Conservation (phyloP, 768 basidiomycete genomes). For the Saitozyma sp. region DNA sequence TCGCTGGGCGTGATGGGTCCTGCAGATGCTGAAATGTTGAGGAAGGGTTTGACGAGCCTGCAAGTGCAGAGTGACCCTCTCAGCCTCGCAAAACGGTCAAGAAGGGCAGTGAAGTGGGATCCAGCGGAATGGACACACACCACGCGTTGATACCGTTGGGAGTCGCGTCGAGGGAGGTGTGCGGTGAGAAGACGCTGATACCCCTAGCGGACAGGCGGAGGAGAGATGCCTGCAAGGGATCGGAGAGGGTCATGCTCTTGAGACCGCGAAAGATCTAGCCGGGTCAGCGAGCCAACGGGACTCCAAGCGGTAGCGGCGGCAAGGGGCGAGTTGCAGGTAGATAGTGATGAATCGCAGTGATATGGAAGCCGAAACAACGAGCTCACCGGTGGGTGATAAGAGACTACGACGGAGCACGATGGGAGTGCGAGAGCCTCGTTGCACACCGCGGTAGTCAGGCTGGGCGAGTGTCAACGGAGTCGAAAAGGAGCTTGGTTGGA, state of each 20-base stretch:
- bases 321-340: neutral
- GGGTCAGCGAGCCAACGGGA: slow-evolving; percentile 1
- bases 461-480: slow-evolving; percentile 22
- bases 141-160: slow-evolving; percentile 87
- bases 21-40: slow-evolving; percentile 10
- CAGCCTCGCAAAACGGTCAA: neutral
- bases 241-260: slow-evolving; percentile 74
- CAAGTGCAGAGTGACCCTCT: neutral
- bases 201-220: slow-evolving; percentile 77
- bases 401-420: slow-evolving; percentile 40
- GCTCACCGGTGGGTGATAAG: slow-evolving; percentile 57
- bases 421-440: slow-evolving; percentile 47
- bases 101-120: neutral
- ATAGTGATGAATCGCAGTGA: neutral
- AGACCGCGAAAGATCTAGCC: slow-evolving; percentile 65
- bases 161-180: slow-evolving; percentile 83
- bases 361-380: neutral
- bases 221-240: slow-evolving; percentile 75
- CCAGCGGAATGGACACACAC: slow-evolving; percentile 51
- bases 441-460: slow-evolving; percentile 52
- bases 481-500: neutral
- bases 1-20: slow-evolving; percentile 23
- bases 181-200: slow-evolving; percentile 82
- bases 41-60: slow-evolving; percentile 45
- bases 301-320: neutral